These are phyloP conservation scores for Candida adriatica DNA, from an alignment of 805 yeast genomes.

Conservation along the genomic window DNA sequence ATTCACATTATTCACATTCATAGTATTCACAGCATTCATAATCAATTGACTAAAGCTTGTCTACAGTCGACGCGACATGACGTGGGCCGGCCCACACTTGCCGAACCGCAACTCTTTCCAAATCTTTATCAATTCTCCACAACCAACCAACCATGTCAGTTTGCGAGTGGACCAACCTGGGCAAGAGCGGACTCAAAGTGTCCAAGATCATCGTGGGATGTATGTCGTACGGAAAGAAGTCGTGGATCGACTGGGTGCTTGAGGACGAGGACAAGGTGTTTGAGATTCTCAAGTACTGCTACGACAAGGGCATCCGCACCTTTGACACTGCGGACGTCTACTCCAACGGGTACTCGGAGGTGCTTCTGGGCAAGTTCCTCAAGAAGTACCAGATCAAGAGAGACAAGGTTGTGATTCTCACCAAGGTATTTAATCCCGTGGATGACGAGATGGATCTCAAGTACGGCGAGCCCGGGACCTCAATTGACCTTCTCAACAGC, in stretches of 20 bases:
- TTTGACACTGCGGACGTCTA: constrained; percentile 47
- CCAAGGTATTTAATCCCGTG: constrained; percentile 29
- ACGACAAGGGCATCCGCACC: constrained; percentile 40
- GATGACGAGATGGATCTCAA: constrained; percentile 11
- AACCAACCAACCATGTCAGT: no score
- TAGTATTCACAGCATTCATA: no score
- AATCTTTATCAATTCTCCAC: no score
- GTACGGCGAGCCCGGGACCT: constrained; percentile 25
- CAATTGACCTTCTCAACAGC: constrained; percentile 22
- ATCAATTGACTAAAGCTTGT: no score
- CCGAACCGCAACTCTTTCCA: no score
- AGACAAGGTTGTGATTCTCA: constrained; percentile 46
- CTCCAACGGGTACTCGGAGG: constrained; percentile 42
- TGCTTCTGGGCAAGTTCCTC: constrained; percentile 46
- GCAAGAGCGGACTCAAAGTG: constrained; percentile 42
- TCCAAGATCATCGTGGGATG: constrained; percentile 48
- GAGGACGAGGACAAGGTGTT: constrained; percentile 43
- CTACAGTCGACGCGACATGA: no score
- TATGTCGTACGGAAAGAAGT: constrained; percentile 42
- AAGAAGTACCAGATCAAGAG: constrained; percentile 44
- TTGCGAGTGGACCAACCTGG: constrained; percentile 25
- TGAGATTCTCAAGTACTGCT: constrained; percentile 37
- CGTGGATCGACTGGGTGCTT: constrained; percentile 38
- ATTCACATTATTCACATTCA: no score
- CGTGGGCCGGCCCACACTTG: no score